Evolutionary conservation across 2,329 filamentous ascomycete species (phyloP).

Genomic region (Fusarium floridanum): DNA sequence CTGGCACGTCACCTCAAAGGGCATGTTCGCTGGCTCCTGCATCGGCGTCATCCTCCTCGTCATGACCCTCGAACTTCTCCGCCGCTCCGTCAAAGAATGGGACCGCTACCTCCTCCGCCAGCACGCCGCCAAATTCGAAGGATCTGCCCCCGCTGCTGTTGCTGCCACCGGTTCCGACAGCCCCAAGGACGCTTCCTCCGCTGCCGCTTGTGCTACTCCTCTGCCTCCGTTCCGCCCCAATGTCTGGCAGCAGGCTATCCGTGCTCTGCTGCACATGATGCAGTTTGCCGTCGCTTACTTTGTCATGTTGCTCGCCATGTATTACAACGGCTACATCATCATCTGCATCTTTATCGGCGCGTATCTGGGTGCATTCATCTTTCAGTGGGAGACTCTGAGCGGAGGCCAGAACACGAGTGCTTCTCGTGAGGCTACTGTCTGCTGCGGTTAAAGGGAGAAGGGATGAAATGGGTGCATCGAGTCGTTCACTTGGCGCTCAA

Average conservation of each 20-base stretch:
- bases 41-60: slow-evolving; percentile 83
- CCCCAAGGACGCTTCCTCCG: slow-evolving; percentile 36
- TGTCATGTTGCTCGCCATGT: slow-evolving; percentile 73
- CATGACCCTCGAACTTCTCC: slow-evolving; percentile 78
- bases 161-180: slow-evolving; percentile 34
- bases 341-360: slow-evolving; percentile 85
- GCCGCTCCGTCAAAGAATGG: slow-evolving; percentile 78
- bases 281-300: slow-evolving; percentile 84
- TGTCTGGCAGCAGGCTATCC: slow-evolving; percentile 73
- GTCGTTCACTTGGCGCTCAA: not conserved
- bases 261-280: slow-evolving; percentile 75
- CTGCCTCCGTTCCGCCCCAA: slow-evolving; percentile 66
- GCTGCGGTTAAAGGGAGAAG: slow-evolving; percentile 52
- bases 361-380: slow-evolving; percentile 78
- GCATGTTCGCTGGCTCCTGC: slow-evolving; percentile 84
- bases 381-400: slow-evolving; percentile 74
- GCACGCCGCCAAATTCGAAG: slow-evolving; percentile 55
- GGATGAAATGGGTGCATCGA: not conserved
- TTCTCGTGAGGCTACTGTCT: slow-evolving; percentile 55
- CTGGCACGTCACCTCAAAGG: slow-evolving; percentile 78
- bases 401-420: slow-evolving; percentile 50
- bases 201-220: slow-evolving; percentile 16
- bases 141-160: slow-evolving; percentile 17
- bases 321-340: slow-evolving; percentile 80
- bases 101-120: slow-evolving; percentile 74